A percentile compares a stretch with the other conserved stretches of the same genome.
Evolutionary conservation across 2,329 filamentous ascomycete species (phyloP).

Genomic region (Aureobasidium sp.): DNA sequence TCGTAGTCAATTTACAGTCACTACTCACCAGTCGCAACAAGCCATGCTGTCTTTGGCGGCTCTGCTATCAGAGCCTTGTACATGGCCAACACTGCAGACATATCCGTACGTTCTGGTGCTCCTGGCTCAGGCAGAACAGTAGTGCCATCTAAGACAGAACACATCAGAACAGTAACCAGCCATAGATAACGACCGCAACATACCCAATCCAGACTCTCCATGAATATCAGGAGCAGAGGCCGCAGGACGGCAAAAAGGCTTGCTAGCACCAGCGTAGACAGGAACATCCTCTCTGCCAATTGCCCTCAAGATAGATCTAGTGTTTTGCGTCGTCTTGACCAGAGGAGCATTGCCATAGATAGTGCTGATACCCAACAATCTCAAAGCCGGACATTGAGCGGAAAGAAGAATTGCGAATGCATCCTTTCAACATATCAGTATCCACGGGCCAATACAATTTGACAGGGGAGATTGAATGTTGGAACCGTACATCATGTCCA

Average conservation of each 20-base stretch:
- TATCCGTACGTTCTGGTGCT: constrained; percentile 33
- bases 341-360: constrained; percentile 89
- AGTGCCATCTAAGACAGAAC: constrained; percentile 60
- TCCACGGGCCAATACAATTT: background rate
- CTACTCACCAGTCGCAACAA: constrained; percentile 73
- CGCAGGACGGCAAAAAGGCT: constrained; percentile 64
- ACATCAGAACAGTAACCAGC: background rate
- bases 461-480: no score
- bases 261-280: constrained; percentile 64
- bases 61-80: constrained; percentile 62
- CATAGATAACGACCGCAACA: background rate
- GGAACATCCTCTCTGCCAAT: constrained; percentile 65
- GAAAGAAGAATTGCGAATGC: constrained; percentile 86
- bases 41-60: constrained; percentile 59
- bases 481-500: constrained; percentile 51
- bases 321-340: constrained; percentile 77
- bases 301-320: constrained; percentile 72
- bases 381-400: constrained; percentile 68
- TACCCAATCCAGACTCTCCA: constrained; percentile 63
- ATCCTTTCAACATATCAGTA: constrained; percentile 48
- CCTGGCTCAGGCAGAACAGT: constrained; percentile 58
- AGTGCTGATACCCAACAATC: constrained; percentile 80
- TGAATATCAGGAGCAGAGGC: constrained; percentile 81
- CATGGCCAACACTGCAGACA: constrained; percentile 57
- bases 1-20: background rate